Percentiles rank a stretch among this genome's conserved stretches.
These are phyloP conservation scores for Aspergillus diversus DNA, from an alignment of 495 filamentous ascomycete species.

Conservation along the genomic window DNA sequence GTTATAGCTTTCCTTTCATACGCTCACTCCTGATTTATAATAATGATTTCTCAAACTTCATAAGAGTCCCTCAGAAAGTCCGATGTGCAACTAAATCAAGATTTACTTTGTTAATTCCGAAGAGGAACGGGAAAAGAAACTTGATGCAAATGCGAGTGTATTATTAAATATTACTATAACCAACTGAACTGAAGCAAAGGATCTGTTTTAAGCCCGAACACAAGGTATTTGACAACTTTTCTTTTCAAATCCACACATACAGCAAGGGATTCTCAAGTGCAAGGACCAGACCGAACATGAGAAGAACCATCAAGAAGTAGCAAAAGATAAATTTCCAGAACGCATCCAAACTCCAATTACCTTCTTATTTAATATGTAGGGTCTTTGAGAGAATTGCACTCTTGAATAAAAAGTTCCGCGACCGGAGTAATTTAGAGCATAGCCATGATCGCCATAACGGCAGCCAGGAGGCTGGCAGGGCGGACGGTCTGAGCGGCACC, in stretches of 20 bases:
- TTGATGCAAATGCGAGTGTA: conserved; percentile 14
- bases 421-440: conserved; percentile 37
- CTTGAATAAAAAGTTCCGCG: not conserved
- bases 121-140: not conserved
- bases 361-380: not conserved
- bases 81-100: not conserved
- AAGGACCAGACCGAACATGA: conserved; percentile 2
- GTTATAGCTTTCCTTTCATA: too few relatives aligned
- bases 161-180: conserved; percentile 20
- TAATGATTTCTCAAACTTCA: too few relatives aligned
- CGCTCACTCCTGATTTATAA: too few relatives aligned
- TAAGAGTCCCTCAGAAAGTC: too few relatives aligned
- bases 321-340: conserved; percentile 3
- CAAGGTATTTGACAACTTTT: not conserved
- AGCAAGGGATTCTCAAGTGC: not conserved
- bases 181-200: conserved; percentile 8
- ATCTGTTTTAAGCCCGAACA: not conserved
- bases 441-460: conserved; percentile 44
- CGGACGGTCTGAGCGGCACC: conserved; percentile 41
- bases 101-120: not conserved
- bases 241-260: not conserved
- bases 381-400: conserved; percentile 2
- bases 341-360: conserved; percentile 13
- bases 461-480: conserved; percentile 44
- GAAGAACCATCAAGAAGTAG: not conserved